Evolutionary conservation across 257 asterid species (phyloP).

Genomic region (Euphrasia confusa): DNA sequence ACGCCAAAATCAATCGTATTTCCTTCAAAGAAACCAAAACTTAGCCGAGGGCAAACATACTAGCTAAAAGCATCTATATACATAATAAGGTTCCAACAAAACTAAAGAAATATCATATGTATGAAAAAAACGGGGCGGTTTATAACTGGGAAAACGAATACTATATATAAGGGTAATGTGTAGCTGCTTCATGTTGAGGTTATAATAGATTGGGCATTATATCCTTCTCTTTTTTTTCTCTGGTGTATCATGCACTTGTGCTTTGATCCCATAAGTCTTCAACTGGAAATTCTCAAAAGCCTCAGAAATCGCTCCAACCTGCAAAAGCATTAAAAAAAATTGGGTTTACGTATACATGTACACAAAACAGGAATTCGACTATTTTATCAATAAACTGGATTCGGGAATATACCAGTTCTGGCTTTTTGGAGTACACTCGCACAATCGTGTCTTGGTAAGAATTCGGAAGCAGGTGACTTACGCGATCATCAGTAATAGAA

Average conservation of each 20-base stretch:
- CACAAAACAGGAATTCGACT: not conserved
- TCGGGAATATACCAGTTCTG: constrained; percentile 60
- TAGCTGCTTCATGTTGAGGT: not conserved
- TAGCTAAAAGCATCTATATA: not conserved
- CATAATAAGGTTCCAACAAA: not conserved
- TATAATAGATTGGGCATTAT: constrained; percentile 24
- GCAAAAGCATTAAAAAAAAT: constrained; percentile 24
- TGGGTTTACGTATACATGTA: not conserved
- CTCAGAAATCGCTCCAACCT: constrained; percentile 71
- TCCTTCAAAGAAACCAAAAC: too few species aligned
- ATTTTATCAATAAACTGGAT: constrained; percentile 19
- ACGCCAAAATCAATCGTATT: too few species aligned
- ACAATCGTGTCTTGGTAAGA: constrained; percentile 87
- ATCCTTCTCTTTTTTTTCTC: constrained; percentile 64
- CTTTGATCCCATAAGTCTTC: constrained; percentile 70
- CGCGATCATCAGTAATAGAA: constrained; percentile 57
- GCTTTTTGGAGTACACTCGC: constrained; percentile 86
- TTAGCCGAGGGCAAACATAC: not conserved
- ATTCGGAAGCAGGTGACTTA: constrained; percentile 91
- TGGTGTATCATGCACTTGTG: constrained; percentile 78
- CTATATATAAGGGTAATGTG: too few species aligned
- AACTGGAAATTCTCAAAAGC: constrained; percentile 93
- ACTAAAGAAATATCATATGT: not conserved
- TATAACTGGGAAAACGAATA: too few species aligned
- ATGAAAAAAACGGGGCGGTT: too few species aligned